Percentiles rank a stretch among this genome's conserved stretches.
These are phyloP conservation scores for Clathrospora elynae DNA, from an alignment of 2,329 filamentous ascomycete species.

Conservation along the genomic window DNA sequence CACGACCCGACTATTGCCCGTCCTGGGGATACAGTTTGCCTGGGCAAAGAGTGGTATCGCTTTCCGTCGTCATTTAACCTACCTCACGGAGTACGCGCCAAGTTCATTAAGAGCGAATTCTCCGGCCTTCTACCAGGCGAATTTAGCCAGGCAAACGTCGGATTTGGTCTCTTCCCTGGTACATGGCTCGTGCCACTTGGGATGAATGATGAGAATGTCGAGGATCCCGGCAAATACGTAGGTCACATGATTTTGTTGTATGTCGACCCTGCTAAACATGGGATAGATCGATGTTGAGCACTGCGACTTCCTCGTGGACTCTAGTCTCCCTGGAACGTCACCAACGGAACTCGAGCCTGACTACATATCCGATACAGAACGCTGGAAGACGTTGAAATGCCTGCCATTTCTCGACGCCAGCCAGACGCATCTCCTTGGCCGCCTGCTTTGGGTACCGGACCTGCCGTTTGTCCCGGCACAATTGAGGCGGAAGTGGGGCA, in stretches of 20 bases:
- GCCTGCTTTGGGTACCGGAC: conserved; percentile 82
- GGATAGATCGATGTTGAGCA: conserved; percentile 67
- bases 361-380: conserved; percentile 72
- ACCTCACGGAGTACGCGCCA: conserved; percentile 79
- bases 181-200: conserved; percentile 80
- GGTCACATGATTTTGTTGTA: conserved; percentile 35
- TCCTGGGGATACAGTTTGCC: conserved; percentile 74
- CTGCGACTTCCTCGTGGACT: conserved; percentile 88
- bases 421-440: conserved; percentile 72
- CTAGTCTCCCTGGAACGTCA: conserved; percentile 68
- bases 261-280: conserved; percentile 17
- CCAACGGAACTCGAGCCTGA: conserved; percentile 76
- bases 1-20: conserved; percentile 60
- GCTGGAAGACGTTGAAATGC: conserved; percentile 80
- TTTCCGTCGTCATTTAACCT: conserved; percentile 94
- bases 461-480: conserved; percentile 69
- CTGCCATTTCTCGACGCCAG: conserved; percentile 79
- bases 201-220: conserved; percentile 90
- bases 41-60: conserved; percentile 98
- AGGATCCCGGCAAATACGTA: conserved; percentile 86
- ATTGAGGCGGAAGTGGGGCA: conserved; percentile 78
- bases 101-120: conserved; percentile 91
- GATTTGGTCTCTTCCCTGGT: conserved; percentile 77
- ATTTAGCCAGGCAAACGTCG: conserved; percentile 74
- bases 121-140: conserved; percentile 86